These are phyloP conservation scores for Lasiodiplodia theobromae DNA, from an alignment of 2,329 filamentous ascomycete species.

Conservation along the genomic window DNA sequence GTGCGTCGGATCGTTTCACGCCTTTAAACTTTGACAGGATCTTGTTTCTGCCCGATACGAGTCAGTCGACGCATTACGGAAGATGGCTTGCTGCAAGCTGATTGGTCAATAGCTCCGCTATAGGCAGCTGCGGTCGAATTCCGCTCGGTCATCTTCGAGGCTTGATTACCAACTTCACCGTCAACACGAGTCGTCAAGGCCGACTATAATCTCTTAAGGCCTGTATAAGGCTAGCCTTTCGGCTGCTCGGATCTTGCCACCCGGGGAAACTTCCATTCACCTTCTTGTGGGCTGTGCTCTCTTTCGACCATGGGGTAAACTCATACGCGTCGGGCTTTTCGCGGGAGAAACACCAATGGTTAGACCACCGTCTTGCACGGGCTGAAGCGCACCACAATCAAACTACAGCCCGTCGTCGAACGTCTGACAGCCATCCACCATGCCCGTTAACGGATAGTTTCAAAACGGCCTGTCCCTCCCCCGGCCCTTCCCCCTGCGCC, in stretches of 20 bases:
- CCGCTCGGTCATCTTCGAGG: neutral
- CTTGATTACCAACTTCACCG: neutral
- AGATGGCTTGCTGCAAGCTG: neutral
- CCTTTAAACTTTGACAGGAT: neutral
- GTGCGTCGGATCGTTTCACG: neutral
- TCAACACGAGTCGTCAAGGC: neutral
- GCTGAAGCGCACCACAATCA: neutral
- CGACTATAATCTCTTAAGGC: neutral
- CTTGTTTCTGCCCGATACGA: neutral
- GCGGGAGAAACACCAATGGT: neutral
- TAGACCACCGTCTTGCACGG: slow-evolving; percentile 1
- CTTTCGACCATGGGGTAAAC: neutral
- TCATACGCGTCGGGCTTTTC: neutral
- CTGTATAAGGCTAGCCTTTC: neutral
- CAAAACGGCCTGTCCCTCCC: neutral
- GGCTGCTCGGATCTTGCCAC: neutral
- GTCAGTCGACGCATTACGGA: neutral
- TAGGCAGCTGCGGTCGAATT: slow-evolving; percentile 9
- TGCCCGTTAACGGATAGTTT: neutral
- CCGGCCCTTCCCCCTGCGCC: neutral
- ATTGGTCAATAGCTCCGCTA: neutral
- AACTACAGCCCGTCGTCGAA: neutral
- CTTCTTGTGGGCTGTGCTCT: neutral
- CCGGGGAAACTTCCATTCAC: neutral
- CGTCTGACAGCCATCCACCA: neutral